A percentile compares a stretch with the other conserved stretches of the same genome.
Evolutionary conservation across 768 basidiomycete genomes (phyloP).

Genomic region (Boletus bicolor): DNA sequence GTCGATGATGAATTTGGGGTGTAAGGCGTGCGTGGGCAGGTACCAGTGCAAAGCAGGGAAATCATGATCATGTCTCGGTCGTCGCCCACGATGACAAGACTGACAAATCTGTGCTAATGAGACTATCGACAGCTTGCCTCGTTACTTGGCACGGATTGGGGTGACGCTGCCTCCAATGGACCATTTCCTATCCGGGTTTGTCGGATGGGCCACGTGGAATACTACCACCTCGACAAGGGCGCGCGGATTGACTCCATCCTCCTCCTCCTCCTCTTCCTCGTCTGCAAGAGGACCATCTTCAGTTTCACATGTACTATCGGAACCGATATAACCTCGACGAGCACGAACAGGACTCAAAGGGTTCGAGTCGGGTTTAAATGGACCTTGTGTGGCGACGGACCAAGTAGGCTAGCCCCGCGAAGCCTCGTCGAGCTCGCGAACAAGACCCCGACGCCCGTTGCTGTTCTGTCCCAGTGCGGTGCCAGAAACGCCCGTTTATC

Average conservation of each 20-base stretch:
- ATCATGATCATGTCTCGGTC: neutral
- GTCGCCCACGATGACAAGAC: neutral
- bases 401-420: neutral
- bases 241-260: neutral
- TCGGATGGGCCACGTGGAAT: neutral
- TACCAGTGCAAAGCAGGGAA: conserved; percentile 7
- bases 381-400: neutral
- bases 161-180: too few relatives aligned
- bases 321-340: neutral
- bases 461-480: conserved; percentile 12
- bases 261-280: neutral
- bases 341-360: neutral
- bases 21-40: neutral
- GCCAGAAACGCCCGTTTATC: conserved; percentile 9
- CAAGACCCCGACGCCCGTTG: conserved; percentile 3
- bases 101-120: too few relatives aligned
- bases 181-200: neutral
- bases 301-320: neutral
- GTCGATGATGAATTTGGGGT: conserved; percentile 11
- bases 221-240: neutral
- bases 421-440: neutral
- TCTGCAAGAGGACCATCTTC: neutral
- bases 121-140: too few relatives aligned
- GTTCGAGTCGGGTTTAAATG: conserved; percentile 1
- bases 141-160: too few relatives aligned